Conservation (phyloP, 345 rosid species). For the Populus pruinosa region DNA sequence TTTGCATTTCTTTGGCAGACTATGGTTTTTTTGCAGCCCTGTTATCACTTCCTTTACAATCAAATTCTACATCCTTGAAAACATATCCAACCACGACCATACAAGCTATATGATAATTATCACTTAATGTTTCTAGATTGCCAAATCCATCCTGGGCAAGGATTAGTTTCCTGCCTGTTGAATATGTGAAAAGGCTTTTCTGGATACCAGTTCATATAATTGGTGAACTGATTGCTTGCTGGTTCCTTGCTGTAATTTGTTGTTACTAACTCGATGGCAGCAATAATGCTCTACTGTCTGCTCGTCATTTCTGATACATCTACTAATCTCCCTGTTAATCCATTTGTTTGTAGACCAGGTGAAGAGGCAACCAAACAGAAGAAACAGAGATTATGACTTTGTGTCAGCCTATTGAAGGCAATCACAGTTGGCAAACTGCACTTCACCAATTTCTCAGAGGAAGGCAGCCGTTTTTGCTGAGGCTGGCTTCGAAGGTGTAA, state of each 20-base stretch:
- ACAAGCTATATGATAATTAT: neutral
- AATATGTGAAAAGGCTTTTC: neutral
- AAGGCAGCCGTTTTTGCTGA: neutral
- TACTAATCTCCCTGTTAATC: neutral
- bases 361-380: neutral
- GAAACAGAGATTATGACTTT: neutral
- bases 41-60: neutral
- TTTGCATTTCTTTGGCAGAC: neutral
- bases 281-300: neutral
- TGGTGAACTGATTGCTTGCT: neutral
- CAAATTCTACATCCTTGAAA: no score
- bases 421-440: neutral
- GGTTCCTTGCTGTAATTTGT: neutral
- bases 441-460: neutral
- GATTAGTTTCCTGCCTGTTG: neutral
- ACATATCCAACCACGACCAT: neutral
- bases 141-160: neutral
- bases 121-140: neutral
- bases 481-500: neutral
- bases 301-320: neutral
- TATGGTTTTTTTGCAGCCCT: neutral
- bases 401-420: neutral
- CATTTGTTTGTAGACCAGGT: neutral
- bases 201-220: neutral
- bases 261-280: neutral